These are phyloP conservation scores for Lanmaoa pseudosensibilis DNA, from an alignment of 768 basidiomycete species.

Conservation along the genomic window DNA sequence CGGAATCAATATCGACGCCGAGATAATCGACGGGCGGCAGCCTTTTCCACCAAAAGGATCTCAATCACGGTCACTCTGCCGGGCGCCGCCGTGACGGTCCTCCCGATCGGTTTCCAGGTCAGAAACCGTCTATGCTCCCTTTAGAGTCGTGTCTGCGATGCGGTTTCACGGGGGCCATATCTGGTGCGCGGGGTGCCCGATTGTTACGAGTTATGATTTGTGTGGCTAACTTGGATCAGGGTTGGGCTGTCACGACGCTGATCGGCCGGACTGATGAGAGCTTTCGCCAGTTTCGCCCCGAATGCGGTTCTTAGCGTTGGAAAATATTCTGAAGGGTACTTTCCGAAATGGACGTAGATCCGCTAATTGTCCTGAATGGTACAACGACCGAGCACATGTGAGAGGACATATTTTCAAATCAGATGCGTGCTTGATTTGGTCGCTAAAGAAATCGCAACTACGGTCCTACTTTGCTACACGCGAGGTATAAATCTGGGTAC, in stretches of 20 bases:
- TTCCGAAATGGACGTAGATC: constrained; percentile 31
- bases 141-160: constrained; percentile 6
- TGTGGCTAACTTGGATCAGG: constrained; percentile 17
- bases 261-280: constrained; percentile 17
- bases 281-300: constrained; percentile 14
- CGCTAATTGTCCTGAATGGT: constrained; percentile 24
- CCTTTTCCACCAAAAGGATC: constrained; percentile 7
- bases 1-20: constrained; percentile 25
- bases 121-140: constrained; percentile 7
- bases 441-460: constrained; percentile 26
- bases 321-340: constrained; percentile 20
- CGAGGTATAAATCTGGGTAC: constrained; percentile 33
- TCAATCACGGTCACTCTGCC: constrained; percentile 21
- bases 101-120: constrained; percentile 23
- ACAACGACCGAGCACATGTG: constrained; percentile 34
- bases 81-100: constrained; percentile 27
- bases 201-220: constrained; percentile 11
- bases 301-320: constrained; percentile 16
- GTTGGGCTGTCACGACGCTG: constrained; percentile 17
- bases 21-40: constrained; percentile 22
- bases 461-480: constrained; percentile 30
- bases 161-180: constrained; percentile 18
- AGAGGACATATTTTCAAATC: constrained; percentile 34
- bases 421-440: constrained; percentile 35
- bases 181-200: constrained; percentile 12